A percentile compares a stretch with the other conserved stretches of the same genome.
Evolutionary conservation across 345 rosid species (phyloP).

Genomic region (Raphanus sativus): DNA sequence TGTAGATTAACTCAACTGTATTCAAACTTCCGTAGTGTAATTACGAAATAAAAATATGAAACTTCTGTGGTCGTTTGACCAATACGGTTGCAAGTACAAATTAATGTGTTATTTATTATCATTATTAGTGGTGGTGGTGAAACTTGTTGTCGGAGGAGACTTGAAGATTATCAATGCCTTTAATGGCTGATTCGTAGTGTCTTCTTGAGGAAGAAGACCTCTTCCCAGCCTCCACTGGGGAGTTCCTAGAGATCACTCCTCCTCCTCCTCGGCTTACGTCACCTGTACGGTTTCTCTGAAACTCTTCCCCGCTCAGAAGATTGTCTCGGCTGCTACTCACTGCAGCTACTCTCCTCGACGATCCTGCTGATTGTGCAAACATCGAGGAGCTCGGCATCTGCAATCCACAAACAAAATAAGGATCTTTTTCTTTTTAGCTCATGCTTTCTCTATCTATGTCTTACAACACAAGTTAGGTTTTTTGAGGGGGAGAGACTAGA

Average conservation of each 20-base stretch:
- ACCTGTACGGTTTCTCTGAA: constrained; percentile 47
- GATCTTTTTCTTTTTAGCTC: not conserved
- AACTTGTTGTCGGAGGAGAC: constrained; percentile 33
- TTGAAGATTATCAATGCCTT: constrained; percentile 60
- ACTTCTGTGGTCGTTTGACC: not conserved
- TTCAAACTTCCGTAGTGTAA: constrained; percentile 10
- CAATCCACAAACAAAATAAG: not conserved
- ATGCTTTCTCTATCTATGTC: not conserved
- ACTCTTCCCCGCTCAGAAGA: constrained; percentile 54
- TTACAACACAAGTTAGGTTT: not conserved
- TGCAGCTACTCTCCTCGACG: constrained; percentile 54
- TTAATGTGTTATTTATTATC: not conserved
- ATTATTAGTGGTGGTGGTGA: constrained; percentile 23
- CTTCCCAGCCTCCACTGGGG: constrained; percentile 21
- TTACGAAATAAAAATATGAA: not conserved
- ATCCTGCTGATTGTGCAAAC: constrained; percentile 61
- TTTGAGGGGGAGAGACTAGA: not conserved
- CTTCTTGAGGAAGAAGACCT: constrained; percentile 29
- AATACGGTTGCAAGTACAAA: constrained; percentile 4
- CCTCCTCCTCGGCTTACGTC: constrained; percentile 61
- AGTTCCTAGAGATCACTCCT: constrained; percentile 22
- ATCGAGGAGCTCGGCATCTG: constrained; percentile 61
- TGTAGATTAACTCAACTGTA: not conserved
- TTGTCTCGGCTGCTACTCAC: constrained; percentile 52
- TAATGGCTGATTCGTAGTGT: constrained; percentile 56